A percentile compares a stretch with the other conserved stretches of the same genome.
Evolutionary conservation across 305 asterid genomes (phyloP).

Genomic region (Fraxinus paxiana): DNA sequence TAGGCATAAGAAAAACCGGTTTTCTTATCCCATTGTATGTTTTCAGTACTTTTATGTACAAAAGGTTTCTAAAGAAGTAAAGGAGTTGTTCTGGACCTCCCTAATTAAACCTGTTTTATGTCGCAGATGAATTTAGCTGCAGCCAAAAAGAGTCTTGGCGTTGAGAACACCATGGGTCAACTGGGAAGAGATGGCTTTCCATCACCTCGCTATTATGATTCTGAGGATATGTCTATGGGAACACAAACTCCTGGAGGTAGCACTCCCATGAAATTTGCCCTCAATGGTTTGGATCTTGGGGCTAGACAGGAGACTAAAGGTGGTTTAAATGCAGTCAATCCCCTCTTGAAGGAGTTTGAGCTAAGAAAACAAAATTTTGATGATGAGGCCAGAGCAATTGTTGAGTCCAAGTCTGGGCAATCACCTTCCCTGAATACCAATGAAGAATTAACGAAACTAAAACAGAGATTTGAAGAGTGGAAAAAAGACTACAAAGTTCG

Average conservation of each 20-base stretch:
- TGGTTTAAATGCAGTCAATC: slow-evolving; percentile 41
- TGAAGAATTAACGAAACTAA: slow-evolving; percentile 61
- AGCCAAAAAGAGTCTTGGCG: slow-evolving; percentile 59
- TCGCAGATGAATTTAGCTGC: slow-evolving; percentile 73
- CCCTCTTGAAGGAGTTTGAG: slow-evolving; percentile 72
- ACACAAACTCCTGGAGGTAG: slow-evolving; percentile 59
- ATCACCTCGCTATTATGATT: slow-evolving; percentile 62
- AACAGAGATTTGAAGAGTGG: slow-evolving; percentile 60
- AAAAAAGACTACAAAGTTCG: slow-evolving; percentile 68
- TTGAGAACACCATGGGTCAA: slow-evolving; percentile 37
- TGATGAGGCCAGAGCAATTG: slow-evolving; percentile 54
- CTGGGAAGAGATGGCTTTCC: slow-evolving; percentile 47
- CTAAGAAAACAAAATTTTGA: slow-evolving; percentile 60
- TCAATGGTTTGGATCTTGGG: slow-evolving; percentile 36
- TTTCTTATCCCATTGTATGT: not conserved
- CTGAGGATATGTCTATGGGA: slow-evolving; percentile 63
- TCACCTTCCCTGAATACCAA: slow-evolving; percentile 32
- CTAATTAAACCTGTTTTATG: not conserved
- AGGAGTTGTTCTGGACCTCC: not conserved
- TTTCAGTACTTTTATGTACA: not conserved
- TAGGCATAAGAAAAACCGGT: not conserved
- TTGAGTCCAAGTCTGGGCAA: slow-evolving; percentile 51
- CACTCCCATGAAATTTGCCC: slow-evolving; percentile 46
- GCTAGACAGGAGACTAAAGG: slow-evolving; percentile 40
- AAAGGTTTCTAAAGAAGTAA: not conserved